Percentiles rank a stretch among this genome's conserved stretches.
Conservation (phyloP, 192 early-diverging fungal species). For the Diversispora eburnea region DNA sequence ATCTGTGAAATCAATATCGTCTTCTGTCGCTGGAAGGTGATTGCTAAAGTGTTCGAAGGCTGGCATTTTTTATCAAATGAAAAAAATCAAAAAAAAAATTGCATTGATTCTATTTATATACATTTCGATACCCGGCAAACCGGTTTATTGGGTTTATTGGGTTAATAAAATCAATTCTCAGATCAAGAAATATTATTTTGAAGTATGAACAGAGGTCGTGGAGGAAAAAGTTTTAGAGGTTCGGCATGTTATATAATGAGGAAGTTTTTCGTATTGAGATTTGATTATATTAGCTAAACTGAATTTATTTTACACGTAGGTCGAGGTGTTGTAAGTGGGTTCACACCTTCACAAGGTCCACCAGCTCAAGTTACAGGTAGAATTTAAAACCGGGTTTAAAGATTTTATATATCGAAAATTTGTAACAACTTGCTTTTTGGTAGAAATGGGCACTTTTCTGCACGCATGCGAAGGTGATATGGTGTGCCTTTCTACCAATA, state of each 20-base stretch:
- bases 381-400: background rate
- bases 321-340: background rate
- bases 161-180: background rate
- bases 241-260: background rate
- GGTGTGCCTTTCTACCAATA: conserved; percentile 86
- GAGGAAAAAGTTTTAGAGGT: background rate
- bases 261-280: background rate
- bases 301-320: background rate
- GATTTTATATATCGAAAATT: background rate
- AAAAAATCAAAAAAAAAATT: no score
- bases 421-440: background rate
- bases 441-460: conserved; percentile 86
- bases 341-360: background rate
- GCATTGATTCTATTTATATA: no score
- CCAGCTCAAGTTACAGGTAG: background rate
- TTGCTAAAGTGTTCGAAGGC: conserved; percentile 53
- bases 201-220: background rate
- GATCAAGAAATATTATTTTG: background rate
- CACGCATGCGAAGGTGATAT: conserved; percentile 98
- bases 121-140: background rate
- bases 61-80: conserved; percentile 33
- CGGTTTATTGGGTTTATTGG: background rate
- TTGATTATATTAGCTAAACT: background rate
- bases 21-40: conserved; percentile 60
- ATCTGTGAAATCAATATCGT: conserved; percentile 89